Evolutionary conservation across 768 basidiomycete genomes (phyloP).

Genomic region (Mycena belliarum): DNA sequence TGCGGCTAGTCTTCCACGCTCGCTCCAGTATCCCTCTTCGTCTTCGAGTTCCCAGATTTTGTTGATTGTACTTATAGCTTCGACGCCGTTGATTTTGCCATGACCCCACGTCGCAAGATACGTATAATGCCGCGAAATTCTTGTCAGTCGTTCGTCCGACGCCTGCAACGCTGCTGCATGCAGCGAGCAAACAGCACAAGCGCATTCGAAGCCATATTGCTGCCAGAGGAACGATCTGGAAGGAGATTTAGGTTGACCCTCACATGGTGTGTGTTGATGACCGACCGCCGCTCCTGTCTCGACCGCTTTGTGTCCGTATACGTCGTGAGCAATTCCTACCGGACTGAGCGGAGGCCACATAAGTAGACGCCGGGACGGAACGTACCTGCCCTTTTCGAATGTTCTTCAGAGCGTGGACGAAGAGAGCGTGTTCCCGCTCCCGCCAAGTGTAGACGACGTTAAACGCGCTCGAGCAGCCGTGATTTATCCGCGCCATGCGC

Average conservation of each 20-base stretch:
- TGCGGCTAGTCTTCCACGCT: slow-evolving; percentile 61
- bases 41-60: slow-evolving; percentile 60
- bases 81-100: slow-evolving; percentile 44
- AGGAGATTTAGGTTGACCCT: slow-evolving; percentile 2
- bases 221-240: slow-evolving; percentile 51
- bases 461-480: slow-evolving; percentile 68
- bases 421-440: slow-evolving; percentile 45
- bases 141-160: slow-evolving; percentile 52
- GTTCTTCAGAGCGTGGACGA: slow-evolving; percentile 59
- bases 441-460: slow-evolving; percentile 67
- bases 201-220: slow-evolving; percentile 61
- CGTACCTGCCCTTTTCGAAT: slow-evolving; percentile 53
- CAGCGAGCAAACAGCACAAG: slow-evolving; percentile 59
- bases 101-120: slow-evolving; percentile 56
- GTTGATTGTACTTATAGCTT: slow-evolving; percentile 50
- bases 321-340: slow-evolving; percentile 61
- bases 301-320: slow-evolving; percentile 60
- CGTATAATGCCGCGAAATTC: slow-evolving; percentile 46
- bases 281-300: slow-evolving; percentile 54
- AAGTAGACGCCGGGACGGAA: background rate
- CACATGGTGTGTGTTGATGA: background rate
- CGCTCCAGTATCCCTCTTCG: slow-evolving; percentile 67
- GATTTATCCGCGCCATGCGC: slow-evolving; percentile 66
- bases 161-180: slow-evolving; percentile 44
- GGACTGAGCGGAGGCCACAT: slow-evolving; percentile 1